Percentiles rank a stretch among this genome's conserved stretches.
Conservation (phyloP, 306 rosid genomes). For the Carpinus fangiana region DNA sequence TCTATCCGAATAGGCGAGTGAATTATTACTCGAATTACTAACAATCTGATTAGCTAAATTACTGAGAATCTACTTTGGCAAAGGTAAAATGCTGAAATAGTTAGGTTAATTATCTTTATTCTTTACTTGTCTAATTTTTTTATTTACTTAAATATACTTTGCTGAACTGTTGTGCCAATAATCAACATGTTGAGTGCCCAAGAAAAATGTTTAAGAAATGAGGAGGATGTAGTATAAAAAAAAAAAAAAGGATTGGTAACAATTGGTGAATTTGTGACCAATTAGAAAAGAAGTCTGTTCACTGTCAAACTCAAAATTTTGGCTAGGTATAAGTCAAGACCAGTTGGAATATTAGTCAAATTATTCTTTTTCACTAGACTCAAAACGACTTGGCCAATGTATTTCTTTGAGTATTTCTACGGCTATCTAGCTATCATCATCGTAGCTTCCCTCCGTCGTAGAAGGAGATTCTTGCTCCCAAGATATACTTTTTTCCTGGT, state of each 20-base stretch:
- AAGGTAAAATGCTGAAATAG: no score
- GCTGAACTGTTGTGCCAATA: neutral
- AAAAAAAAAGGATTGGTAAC: neutral
- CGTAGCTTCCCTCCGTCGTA: neutral
- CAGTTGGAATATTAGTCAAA: neutral
- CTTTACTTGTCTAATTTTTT: no score
- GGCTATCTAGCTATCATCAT: neutral
- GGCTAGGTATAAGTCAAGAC: neutral
- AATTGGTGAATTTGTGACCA: neutral
- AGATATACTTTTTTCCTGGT: no score
- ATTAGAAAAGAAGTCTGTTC: neutral
- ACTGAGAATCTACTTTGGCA: no score
- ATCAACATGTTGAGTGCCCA: conserved; percentile 12
- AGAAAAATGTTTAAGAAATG: neutral
- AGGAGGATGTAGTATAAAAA: neutral
- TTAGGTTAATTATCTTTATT: no score
- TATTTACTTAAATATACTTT: neutral
- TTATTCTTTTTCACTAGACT: neutral
- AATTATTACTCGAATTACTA: no score
- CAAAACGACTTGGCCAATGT: neutral
- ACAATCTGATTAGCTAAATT: no score
- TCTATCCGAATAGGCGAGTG: no score
- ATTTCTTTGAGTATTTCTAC: neutral
- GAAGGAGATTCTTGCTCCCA: neutral
- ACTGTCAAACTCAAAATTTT: neutral